Percentiles rank a stretch among this genome's conserved stretches.
phyloP scores from a whole-genome alignment of 2,329 filamentous ascomycete genomes.

The Cryphonectria naterciae region DNA sequence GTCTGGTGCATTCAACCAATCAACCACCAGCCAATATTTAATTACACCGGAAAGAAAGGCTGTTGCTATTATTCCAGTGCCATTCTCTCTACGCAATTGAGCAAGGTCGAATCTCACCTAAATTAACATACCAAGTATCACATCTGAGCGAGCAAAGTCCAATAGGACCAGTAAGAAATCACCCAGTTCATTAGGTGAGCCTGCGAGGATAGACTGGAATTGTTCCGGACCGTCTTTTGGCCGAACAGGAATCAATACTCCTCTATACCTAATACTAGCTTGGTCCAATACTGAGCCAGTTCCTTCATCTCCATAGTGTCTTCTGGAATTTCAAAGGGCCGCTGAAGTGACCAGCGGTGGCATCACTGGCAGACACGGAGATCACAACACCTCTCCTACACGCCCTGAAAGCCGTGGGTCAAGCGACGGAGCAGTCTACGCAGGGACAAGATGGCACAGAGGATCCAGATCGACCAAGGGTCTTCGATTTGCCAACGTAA shows the following conservation, averaged over 20 bases:
- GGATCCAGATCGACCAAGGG: background rate
- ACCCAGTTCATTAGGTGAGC: background rate
- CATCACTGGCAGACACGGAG: background rate
- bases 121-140: background rate
- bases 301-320: background rate
- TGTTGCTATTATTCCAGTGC: background rate
- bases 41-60: too few species aligned
- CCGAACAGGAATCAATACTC: background rate
- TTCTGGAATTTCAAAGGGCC: background rate
- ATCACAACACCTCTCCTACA: slow-evolving; percentile 7
- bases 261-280: background rate
- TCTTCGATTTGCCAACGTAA: background rate
- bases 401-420: background rate
- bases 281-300: background rate
- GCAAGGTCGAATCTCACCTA: background rate
- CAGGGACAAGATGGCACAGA: background rate
- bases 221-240: background rate
- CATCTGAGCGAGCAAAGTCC: too few species aligned
- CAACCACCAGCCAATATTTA: too few species aligned
- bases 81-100: background rate
- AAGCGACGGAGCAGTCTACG: background rate
- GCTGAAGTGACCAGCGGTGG: background rate
- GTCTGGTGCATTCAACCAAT: too few species aligned
- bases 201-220: background rate
- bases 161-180: too few species aligned